These are phyloP conservation scores for Marasmius oreades DNA, from an alignment of 1,284 basidiomycete genomes.

Conservation along the genomic window DNA sequence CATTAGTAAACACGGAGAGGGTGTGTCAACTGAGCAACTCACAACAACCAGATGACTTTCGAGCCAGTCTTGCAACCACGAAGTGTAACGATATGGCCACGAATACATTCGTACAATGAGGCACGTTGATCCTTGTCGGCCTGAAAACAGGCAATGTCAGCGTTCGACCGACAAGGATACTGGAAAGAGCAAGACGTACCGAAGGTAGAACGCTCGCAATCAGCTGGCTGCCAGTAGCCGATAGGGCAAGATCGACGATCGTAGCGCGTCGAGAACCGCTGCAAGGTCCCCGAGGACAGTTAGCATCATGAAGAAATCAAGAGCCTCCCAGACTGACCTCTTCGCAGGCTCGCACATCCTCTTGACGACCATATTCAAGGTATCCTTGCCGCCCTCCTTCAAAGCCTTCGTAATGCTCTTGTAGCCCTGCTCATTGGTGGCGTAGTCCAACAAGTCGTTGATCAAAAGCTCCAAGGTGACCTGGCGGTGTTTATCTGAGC, in stretches of 20 bases:
- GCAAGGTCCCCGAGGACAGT: constrained; percentile 35
- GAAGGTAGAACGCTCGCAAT: constrained; percentile 75
- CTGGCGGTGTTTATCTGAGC: constrained; percentile 64
- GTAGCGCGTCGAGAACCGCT: constrained; percentile 58
- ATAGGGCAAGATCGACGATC: constrained; percentile 78
- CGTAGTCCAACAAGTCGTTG: constrained; percentile 66
- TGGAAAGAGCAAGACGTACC: constrained; percentile 35
- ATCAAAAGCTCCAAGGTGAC: constrained; percentile 73
- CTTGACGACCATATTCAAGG: constrained; percentile 64
- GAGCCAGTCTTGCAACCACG: constrained; percentile 84
- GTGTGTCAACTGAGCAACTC: constrained; percentile 27
- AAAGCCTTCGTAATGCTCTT: constrained; percentile 81
- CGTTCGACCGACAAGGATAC: neutral
- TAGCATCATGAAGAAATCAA: constrained; percentile 3
- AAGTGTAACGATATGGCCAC: constrained; percentile 79
- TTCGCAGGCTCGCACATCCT: constrained; percentile 81
- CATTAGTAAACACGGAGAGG: constrained; percentile 32
- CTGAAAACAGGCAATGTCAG: constrained; percentile 29
- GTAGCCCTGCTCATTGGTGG: constrained; percentile 76
- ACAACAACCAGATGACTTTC: constrained; percentile 87
- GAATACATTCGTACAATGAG: constrained; percentile 75
- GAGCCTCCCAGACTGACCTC: constrained; percentile 41
- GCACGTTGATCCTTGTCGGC: constrained; percentile 80
- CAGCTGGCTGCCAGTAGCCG: constrained; percentile 78
- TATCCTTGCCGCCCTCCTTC: constrained; percentile 76